Conservation (phyloP, 495 filamentous ascomycete genomes). For the Stereocaulon alpinum region DNA sequence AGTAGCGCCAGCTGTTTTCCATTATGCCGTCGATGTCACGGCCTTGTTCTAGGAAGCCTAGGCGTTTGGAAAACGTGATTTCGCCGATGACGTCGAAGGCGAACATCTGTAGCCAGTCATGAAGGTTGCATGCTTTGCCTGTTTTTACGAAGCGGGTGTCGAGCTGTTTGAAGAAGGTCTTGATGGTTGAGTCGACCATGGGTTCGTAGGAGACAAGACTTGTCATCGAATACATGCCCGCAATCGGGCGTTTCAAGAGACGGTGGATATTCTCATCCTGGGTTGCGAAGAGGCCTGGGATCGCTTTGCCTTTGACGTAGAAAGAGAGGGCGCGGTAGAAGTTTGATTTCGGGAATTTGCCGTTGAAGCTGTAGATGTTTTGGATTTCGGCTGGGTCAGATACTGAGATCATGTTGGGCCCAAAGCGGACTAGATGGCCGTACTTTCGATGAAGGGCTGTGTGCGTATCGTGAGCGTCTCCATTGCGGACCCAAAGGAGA, state of each 20-base stretch:
- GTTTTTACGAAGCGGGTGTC: constrained; percentile 26
- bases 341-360: constrained; percentile 23
- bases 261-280: constrained; percentile 34
- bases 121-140: constrained; percentile 23
- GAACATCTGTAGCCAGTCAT: not conserved
- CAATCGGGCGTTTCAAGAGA: constrained; percentile 32
- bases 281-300: constrained; percentile 30
- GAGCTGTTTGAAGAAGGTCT: constrained; percentile 27
- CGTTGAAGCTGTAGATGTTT: constrained; percentile 29
- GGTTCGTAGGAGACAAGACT: constrained; percentile 22
- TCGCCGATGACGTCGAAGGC: constrained; percentile 25
- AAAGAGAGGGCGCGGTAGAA: constrained; percentile 23
- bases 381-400: constrained; percentile 32
- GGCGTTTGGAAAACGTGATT: constrained; percentile 30
- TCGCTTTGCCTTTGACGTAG: constrained; percentile 22
- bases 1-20: constrained; percentile 19
- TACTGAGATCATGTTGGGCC: constrained; percentile 45
- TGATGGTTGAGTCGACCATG: constrained; percentile 25
- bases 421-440: constrained; percentile 46
- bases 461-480: constrained; percentile 19
- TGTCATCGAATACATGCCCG: constrained; percentile 29
- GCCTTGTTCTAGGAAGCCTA: constrained; percentile 32
- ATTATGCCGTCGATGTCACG: constrained; percentile 30
- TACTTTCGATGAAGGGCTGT: constrained; percentile 38
- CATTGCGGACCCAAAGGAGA: constrained; percentile 23